Base-by-base conservation (phyloP, 257 asterid genomes). In the Plantago major region DNA sequence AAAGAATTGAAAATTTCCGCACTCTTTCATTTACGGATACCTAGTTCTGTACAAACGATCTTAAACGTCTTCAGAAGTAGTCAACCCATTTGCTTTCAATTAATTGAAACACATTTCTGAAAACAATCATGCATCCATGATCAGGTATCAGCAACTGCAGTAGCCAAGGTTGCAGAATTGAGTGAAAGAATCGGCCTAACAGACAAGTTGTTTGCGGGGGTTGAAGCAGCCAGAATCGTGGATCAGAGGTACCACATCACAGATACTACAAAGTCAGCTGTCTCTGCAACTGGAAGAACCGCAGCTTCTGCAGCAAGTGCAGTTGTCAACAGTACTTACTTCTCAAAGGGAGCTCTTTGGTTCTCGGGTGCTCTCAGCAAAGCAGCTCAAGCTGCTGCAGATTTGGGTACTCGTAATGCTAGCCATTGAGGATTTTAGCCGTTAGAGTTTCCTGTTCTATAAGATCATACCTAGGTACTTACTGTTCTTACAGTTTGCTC, bases 61-160 rank as follows among this genome's bases (percentile, higher is more conserved):
- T 7, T 11, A 18, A 48, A 11, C 18, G 10, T 51, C 18, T 18
- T 51, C 56, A 17, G 33, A 51, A 51, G 56, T 19, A 51, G 18
- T 9, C 22, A 14, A 52, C 18, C 10, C 38, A 5, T 52, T 52
- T 52, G 22, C 8, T 14, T 50, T 52, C 10, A 52, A 18, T 9
- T 15, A 19, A 52, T 28, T 53, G 42, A 10, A 52, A 26, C 11
- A 26, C 33, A 53, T 53, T 40, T 11, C 33, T 37, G 19, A n/a
- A 53, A 11, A 52, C 28, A 53, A 53, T 11, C 40, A 1, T 53
- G 5, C 17, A 53, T 26, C 8, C 42, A 19, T 53, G 12, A 86
- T 71, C 87, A 72, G 58, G 86, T 93, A 11, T 89, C 99, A 52
- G 95, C 99, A 42, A 84, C 90, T 58, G 97, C 99, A 66, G 87